phyloP scores from a whole-genome alignment of 2,329 filamentous ascomycete genomes.

The Microcyclosporella mali region DNA sequence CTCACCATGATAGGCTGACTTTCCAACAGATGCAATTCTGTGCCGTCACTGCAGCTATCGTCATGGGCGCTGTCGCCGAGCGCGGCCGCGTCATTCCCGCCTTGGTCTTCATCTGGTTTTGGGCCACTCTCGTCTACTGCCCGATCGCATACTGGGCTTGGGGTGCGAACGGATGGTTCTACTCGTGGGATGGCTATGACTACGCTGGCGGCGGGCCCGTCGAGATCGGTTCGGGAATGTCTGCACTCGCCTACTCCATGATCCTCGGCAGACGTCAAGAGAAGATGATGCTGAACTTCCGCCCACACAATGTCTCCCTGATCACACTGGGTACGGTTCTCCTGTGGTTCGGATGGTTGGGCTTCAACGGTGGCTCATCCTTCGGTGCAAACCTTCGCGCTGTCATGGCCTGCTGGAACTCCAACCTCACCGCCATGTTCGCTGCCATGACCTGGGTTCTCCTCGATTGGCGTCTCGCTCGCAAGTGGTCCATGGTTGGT shows the following conservation, averaged over 20 bases:
- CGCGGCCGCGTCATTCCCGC: conserved; percentile 85
- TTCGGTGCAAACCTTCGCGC: conserved; percentile 77
- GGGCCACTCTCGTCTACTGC: conserved; percentile 97
- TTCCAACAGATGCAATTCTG: conserved; percentile 99
- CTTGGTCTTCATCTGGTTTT: conserved; percentile 93
- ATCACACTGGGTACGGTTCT: conserved; percentile 93
- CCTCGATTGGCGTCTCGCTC: conserved; percentile 88
- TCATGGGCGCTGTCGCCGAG: conserved; percentile 87
- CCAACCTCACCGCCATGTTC: conserved; percentile 86
- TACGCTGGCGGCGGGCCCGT: conserved; percentile 96
- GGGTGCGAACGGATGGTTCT: conserved; percentile 92
- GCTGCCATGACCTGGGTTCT: conserved; percentile 89
- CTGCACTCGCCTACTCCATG: conserved; percentile 90
- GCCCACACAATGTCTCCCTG: conserved; percentile 95
- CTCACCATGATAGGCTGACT: conserved; percentile 29
- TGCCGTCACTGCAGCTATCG: conserved; percentile 82
- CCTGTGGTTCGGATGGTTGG: conserved; percentile 98
- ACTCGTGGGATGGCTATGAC: conserved; percentile 84
- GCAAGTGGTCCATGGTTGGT: conserved; percentile 91
- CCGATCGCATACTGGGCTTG: conserved; percentile 94
- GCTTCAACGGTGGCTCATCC: conserved; percentile 95
- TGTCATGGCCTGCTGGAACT: conserved; percentile 97
- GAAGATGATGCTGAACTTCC: conserved; percentile 99
- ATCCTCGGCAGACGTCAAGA: conserved; percentile 93
- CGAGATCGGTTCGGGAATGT: conserved; percentile 91